These are phyloP conservation scores for Vitis hybrid DNA, from an alignment of 177 flowering plant genomes.

Conservation along the genomic window DNA sequence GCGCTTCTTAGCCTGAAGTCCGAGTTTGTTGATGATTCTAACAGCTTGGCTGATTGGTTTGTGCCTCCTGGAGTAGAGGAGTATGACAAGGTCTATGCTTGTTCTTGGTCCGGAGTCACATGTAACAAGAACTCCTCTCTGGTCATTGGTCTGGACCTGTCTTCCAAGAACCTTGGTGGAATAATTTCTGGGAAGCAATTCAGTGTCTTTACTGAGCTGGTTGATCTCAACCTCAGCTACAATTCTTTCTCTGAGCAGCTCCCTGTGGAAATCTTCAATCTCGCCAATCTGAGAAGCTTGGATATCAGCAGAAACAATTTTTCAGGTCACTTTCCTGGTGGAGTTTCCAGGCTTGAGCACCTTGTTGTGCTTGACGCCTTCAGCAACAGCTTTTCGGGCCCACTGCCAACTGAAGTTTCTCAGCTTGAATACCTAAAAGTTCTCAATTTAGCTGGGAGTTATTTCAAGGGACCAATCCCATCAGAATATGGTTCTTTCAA, in stretches of 20 bases:
- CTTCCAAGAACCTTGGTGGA: slow-evolving; percentile 64
- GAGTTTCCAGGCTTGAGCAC: slow-evolving; percentile 39
- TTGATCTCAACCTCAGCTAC: slow-evolving; percentile 71
- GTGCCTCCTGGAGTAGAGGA: slow-evolving; percentile 26
- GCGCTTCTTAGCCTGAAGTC: slow-evolving; percentile 75
- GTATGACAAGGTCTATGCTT: slow-evolving; percentile 40
- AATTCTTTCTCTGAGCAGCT: slow-evolving; percentile 71
- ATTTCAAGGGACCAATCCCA: slow-evolving; percentile 83
- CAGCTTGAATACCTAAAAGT: slow-evolving; percentile 53
- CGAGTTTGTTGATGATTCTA: slow-evolving; percentile 45
- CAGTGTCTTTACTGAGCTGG: slow-evolving; percentile 45
- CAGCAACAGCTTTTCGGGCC: slow-evolving; percentile 91
- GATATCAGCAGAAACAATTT: slow-evolving; percentile 91
- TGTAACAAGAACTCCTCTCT: slow-evolving; percentile 54
- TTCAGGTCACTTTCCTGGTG: slow-evolving; percentile 61
- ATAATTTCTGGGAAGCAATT: slow-evolving; percentile 57
- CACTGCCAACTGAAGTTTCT: slow-evolving; percentile 60
- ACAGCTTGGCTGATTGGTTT: slow-evolving; percentile 59
- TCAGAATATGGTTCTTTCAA: slow-evolving; percentile 67
- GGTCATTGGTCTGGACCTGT: slow-evolving; percentile 63
- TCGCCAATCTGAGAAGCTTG: slow-evolving; percentile 49
- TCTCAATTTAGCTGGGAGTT: slow-evolving; percentile 92
- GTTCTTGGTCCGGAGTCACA: slow-evolving; percentile 81
- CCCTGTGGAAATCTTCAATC: slow-evolving; percentile 61
- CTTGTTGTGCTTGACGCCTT: slow-evolving; percentile 70